Base-by-base conservation (phyloP, 352 stramenopile species). In the Thalassiosira ordinaria region DNA sequence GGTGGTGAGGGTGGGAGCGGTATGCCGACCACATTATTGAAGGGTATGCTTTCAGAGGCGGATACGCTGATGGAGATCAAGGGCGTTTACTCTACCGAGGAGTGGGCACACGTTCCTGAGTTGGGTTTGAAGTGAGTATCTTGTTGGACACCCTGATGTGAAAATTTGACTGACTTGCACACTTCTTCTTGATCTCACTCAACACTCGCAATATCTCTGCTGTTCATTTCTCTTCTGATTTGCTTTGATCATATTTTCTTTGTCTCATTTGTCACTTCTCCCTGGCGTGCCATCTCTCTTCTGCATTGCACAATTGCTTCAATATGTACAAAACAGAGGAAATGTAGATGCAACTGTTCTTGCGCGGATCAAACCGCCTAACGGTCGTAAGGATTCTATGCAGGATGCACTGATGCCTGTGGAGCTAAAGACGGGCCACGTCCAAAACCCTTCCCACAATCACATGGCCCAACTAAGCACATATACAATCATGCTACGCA, bases 341-440 rank as follows among this genome's bases (percentile, higher is more conserved):
- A 77, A 73, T n/a, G 78, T 89, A 13, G 82, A 89, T 63, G 73
- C 79, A 31, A 89, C 78, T 6, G 46, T 87, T 20, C 31, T 73
- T 16, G 68, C 78, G 2, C 47, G 63, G 13, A 86, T 57, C 0
- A 85, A 78, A 52, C 47, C 69, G n/a, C 51, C 55, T 14, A 63
- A 33, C n/a, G n/a, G n/a, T n/a, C n/a, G n/a, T n/a, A n/a, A n/a
- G n/a, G n/a, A n/a, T n/a, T n/a, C n/a, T 49, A 18, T 57, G 59
- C 71, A 70, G 62, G 52, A 78, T 41, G 46, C 44, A n/a, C 64
- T 92, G 20, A 81, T 93, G 63, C 67, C 80, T 27, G 39, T 95
- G 26, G 88, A 95, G 65, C 69, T 95, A 20, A 95, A 95, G 66
- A 95, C 90, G 41, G 89, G 89, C 24, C 82, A 93, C 68, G 84